phyloP scores from a whole-genome alignment of 1,284 basidiomycete genomes.

The Taiwanofungus camphoratus region DNA sequence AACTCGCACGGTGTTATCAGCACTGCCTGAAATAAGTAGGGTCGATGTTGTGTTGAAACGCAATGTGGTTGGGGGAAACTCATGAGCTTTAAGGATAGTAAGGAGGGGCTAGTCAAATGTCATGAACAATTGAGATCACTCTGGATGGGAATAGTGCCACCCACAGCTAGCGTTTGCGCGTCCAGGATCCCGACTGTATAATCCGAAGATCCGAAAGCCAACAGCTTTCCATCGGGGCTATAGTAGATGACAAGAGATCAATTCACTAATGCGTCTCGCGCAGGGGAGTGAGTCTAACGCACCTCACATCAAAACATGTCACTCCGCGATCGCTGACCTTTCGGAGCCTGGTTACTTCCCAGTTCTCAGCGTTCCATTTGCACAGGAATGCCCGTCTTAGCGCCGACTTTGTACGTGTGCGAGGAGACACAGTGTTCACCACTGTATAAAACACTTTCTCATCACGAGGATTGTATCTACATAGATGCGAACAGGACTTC shows the following conservation, averaged over 20 bases:
- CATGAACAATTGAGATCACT: background rate
- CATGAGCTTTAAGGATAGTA: slow-evolving; percentile 89
- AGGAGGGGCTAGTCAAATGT: slow-evolving; percentile 63
- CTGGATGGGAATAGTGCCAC: slow-evolving; percentile 23
- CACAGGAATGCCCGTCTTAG: slow-evolving; percentile 56
- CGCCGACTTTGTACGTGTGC: slow-evolving; percentile 46
- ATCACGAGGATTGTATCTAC: slow-evolving; percentile 56
- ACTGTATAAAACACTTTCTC: slow-evolving; percentile 62
- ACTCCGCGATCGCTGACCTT: slow-evolving; percentile 74
- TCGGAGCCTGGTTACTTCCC: slow-evolving; percentile 47
- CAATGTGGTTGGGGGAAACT: slow-evolving; percentile 89
- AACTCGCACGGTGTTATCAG: slow-evolving; percentile 85
- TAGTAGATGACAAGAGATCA: background rate
- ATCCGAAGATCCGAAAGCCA: slow-evolving; percentile 89
- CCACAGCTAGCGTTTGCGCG: slow-evolving; percentile 70
- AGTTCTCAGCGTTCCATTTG: slow-evolving; percentile 59
- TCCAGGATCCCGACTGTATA: slow-evolving; percentile 84
- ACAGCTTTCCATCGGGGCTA: slow-evolving; percentile 74
- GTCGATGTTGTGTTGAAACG: slow-evolving; percentile 81
- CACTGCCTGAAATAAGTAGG: slow-evolving; percentile 87
- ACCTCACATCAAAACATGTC: slow-evolving; percentile 88
- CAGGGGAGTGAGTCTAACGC: slow-evolving; percentile 16
- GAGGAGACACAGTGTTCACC: slow-evolving; percentile 63
- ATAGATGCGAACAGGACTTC: slow-evolving; percentile 1
- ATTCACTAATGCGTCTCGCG: too few relatives aligned